A percentile compares a stretch with the other conserved stretches of the same genome.
Evolutionary conservation across 306 rosid genomes (phyloP).

Genomic region (Quercus dentata): DNA sequence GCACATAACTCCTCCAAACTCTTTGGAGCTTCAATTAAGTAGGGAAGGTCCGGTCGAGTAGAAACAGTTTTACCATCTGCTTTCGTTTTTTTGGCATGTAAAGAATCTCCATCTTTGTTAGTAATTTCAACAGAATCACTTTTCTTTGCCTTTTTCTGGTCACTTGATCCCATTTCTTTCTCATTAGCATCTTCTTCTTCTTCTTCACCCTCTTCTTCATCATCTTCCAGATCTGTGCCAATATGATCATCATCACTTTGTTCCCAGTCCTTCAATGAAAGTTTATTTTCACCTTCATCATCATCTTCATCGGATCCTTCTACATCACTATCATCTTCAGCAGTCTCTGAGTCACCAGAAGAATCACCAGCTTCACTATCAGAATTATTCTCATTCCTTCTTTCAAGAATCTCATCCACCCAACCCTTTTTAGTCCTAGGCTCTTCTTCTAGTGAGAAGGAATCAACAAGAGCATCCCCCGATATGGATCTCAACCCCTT

Average conservation of each 20-base stretch:
- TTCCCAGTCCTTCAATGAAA: constrained; percentile 82
- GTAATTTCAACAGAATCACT: constrained; percentile 28
- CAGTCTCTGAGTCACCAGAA: constrained; percentile 49
- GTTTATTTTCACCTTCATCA: constrained; percentile 25
- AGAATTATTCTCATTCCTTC: constrained; percentile 49
- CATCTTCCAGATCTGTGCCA: constrained; percentile 41
- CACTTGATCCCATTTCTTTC: constrained; percentile 18
- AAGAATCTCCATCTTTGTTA: constrained; percentile 34
- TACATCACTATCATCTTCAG: constrained; percentile 47
- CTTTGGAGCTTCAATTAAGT: constrained; percentile 85
- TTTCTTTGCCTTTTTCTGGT: constrained; percentile 20
- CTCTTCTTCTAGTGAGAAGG: constrained; percentile 63
- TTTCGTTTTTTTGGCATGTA: constrained; percentile 39
- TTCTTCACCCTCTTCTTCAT: constrained; percentile 36
- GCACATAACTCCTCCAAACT: constrained; percentile 63
- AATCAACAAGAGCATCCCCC: constrained; percentile 96
- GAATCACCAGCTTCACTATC: constrained; percentile 57
- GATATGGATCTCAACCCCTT: constrained; percentile 56
- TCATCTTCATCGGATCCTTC: constrained; percentile 57
- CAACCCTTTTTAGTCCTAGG: constrained; percentile 62
- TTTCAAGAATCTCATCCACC: constrained; percentile 74
- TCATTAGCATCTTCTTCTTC: constrained; percentile 31
- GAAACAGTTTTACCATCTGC: constrained; percentile 35
- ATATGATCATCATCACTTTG: constrained; percentile 86
- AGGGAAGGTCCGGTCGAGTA: constrained; percentile 60